phyloP scores from a whole-genome alignment of 176 grass and related monocot genomes.

The Chloris gayana region DNA sequence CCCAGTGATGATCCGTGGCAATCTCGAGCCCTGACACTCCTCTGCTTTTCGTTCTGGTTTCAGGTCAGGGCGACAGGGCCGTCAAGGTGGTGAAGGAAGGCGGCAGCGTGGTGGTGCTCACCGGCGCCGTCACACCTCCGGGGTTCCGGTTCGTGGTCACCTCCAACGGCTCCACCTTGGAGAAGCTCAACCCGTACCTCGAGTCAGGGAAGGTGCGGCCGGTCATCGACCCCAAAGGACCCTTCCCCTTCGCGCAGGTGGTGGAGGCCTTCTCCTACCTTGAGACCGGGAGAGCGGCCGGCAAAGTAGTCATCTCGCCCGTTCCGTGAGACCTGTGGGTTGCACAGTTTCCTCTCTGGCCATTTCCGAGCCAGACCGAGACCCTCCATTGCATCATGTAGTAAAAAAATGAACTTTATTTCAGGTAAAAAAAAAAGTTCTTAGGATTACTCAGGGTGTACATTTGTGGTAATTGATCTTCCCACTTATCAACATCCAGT shows the following conservation, averaged over 20 bases:
- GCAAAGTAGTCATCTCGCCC: conserved; percentile 86
- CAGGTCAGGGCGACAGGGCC: conserved; percentile 90
- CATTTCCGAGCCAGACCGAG: neutral
- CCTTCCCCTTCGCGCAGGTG: conserved; percentile 72
- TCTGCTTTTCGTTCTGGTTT: neutral
- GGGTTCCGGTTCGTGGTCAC: conserved; percentile 94
- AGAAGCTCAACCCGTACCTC: conserved; percentile 83
- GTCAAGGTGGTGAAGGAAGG: conserved; percentile 79
- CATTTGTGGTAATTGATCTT: conserved; percentile 12
- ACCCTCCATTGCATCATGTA: neutral
- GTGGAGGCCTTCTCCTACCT: conserved; percentile 86
- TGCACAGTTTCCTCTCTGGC: neutral
- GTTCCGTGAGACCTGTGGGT: conserved; percentile 51
- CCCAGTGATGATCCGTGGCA: neutral
- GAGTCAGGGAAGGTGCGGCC: conserved; percentile 86
- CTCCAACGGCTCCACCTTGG: conserved; percentile 57
- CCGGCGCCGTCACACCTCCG: conserved; percentile 59
- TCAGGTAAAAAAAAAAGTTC: neutral
- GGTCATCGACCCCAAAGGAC: conserved; percentile 59
- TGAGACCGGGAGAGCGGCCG: conserved; percentile 73
- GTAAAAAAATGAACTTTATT: conserved; percentile 10
- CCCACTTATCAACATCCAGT: neutral
- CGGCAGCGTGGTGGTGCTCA: conserved; percentile 73
- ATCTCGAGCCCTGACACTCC: neutral
- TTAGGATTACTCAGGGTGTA: conserved; percentile 29